phyloP scores from a whole-genome alignment of 1,284 basidiomycete genomes.

The Gymnopus androsaceus region DNA sequence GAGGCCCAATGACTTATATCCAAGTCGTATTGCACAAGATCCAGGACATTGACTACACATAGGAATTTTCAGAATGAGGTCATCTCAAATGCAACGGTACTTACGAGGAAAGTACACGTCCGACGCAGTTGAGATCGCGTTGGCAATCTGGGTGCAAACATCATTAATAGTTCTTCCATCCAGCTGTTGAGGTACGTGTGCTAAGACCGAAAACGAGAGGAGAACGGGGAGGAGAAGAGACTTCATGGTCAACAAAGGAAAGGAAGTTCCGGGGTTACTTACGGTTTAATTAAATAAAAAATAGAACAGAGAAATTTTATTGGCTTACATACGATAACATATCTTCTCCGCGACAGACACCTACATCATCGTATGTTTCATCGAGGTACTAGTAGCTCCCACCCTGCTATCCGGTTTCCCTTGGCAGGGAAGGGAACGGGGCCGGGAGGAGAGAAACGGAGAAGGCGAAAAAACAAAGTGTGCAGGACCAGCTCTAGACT shows the following conservation, averaged over 20 bases:
- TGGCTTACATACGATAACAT: too few species aligned
- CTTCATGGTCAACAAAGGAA: not conserved
- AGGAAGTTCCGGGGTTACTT: too few species aligned
- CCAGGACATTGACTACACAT: conserved; percentile 10
- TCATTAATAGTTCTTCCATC: not conserved
- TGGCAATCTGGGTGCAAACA: conserved; percentile 7
- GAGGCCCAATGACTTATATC: conserved; percentile 48
- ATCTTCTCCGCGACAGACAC: not conserved
- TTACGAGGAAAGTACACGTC: conserved; percentile 11
- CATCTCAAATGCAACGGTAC: not conserved
- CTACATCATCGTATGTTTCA: too few species aligned
- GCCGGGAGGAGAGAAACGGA: too few species aligned
- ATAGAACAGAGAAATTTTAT: too few species aligned
- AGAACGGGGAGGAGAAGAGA: not conserved
- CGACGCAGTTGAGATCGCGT: conserved; percentile 2
- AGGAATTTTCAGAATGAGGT: not conserved
- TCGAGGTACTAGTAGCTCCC: too few species aligned
- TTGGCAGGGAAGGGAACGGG: too few species aligned
- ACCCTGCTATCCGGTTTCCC: too few species aligned
- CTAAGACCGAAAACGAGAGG: not conserved
- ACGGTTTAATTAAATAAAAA: not conserved
- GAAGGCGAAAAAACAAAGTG: too few species aligned
- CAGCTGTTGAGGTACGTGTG: not conserved
- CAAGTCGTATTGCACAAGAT: conserved; percentile 30
- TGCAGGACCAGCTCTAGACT: too few species aligned